Base-by-base conservation (phyloP, 116 monocot species). In the Trichopus zeylanicus region DNA sequence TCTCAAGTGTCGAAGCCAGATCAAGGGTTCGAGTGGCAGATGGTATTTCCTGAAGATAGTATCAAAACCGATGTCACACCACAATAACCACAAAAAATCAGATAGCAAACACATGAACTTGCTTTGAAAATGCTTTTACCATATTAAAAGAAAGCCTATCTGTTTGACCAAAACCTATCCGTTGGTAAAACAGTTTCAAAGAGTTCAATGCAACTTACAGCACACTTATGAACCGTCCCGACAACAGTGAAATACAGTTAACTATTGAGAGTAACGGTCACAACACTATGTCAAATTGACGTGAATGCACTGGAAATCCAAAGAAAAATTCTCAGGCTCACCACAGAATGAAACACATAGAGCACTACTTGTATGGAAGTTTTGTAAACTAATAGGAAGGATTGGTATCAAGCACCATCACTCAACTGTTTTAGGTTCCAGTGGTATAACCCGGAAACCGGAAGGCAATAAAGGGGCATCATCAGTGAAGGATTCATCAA, bases 361-460 rank as follows among this genome's bases (percentile, higher is more conserved):
- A 49, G n/a, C 42, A n/a, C n/a, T n/a, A 42, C 13, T n/a, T n/a
- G n/a, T n/a, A n/a, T n/a, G n/a, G n/a, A n/a, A n/a, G n/a, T n/a
- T n/a, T 10, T 35, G 34, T 10, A 35, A 10, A 6, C 4, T 22
- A 49, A 49, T 49, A 26, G 11, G 30, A 24, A 19, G 20, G 2
- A 42, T 0, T n/a, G n/a, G 13, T 13, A 13, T 42, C 42, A 42
- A 12, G 42, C n/a, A 42, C 4, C 19, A 48, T 16, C 18, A 56
- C 56, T 54, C 51, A 63, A 97, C 91, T 53, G 82, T 46, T 75
- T 90, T 97, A 24, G 78, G 32, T 39, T 97, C 97, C 58, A 97
- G 69, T 16, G 87, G 97, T 26, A 91, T 97, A 21, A 97, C 84
- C 34, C 97, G 87, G 66, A 97, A 97, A 30, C 97, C 97, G 2